Evolutionary conservation across 768 basidiomycete species (phyloP).

Genomic region (Stropharia rugosoannulata): DNA sequence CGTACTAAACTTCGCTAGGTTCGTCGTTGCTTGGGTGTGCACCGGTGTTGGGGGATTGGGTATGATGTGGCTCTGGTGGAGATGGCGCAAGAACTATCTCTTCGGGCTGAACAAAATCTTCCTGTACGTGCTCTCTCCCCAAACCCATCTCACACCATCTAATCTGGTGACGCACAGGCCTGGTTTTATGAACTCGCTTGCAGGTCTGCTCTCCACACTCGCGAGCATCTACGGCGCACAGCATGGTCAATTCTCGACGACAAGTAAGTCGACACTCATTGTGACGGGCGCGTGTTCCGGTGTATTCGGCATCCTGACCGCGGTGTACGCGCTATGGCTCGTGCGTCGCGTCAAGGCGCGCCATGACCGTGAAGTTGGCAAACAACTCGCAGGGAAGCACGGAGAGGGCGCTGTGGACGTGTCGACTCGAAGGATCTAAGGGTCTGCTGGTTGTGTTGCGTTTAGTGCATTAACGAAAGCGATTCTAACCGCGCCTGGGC

Average conservation of each 20-base stretch:
- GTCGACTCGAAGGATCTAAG: constrained; percentile 12
- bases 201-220: constrained; percentile 56
- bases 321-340: constrained; percentile 45
- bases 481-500: no score
- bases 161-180: constrained; percentile 34
- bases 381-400: constrained; percentile 21
- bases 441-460: not conserved
- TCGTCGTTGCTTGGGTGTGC: constrained; percentile 54
- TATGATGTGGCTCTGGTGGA: constrained; percentile 61
- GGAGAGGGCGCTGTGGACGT: constrained; percentile 25
- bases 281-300: constrained; percentile 40
- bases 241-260: constrained; percentile 39
- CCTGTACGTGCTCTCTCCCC: constrained; percentile 33
- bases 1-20: constrained; percentile 29
- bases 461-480: no score
- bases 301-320: constrained; percentile 39
- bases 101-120: constrained; percentile 60
- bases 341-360: constrained; percentile 23
- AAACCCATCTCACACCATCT: not conserved
- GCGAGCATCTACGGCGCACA: constrained; percentile 51
- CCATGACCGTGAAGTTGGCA: constrained; percentile 22
- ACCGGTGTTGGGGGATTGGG: constrained; percentile 51
- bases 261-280: constrained; percentile 45
- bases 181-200: constrained; percentile 54
- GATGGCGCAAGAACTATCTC: constrained; percentile 57